Evolutionary conservation across 768 basidiomycete species (phyloP).

Genomic region (Dioszegia hungarica): DNA sequence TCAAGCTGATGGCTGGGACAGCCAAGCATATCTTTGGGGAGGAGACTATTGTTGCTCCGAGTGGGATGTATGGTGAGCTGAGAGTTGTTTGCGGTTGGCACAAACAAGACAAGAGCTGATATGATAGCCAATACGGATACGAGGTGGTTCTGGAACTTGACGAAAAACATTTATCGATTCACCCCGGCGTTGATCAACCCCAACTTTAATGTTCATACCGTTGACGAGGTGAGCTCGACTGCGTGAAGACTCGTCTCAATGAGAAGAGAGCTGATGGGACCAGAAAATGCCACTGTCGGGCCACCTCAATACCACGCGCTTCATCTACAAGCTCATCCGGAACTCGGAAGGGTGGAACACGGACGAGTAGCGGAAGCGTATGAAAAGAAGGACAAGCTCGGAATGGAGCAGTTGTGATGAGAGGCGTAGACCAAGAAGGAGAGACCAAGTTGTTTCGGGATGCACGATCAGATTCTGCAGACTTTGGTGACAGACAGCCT

Average conservation of each 20-base stretch:
- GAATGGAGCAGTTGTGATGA: too few species aligned
- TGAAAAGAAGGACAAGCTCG: too few species aligned
- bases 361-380: conserved; percentile 5
- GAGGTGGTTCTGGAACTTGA: conserved; percentile 43
- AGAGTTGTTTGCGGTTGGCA: neutral
- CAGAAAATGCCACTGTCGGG: conserved; percentile 42
- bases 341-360: conserved; percentile 53
- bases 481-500: too few species aligned
- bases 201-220: conserved; percentile 48
- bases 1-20: conserved; percentile 46
- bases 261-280: neutral
- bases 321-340: conserved; percentile 48
- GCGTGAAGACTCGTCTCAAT: too few species aligned
- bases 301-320: conserved; percentile 46
- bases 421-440: too few species aligned
- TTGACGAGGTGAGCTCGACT: conserved; percentile 46
- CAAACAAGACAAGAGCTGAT: neutral
- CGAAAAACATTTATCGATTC: conserved; percentile 49
- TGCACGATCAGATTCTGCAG: too few species aligned
- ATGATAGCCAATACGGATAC: conserved; percentile 49
- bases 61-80: conserved; percentile 44
- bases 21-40: conserved; percentile 45
- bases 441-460: too few species aligned
- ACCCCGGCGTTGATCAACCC: conserved; percentile 39
- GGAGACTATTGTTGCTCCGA: conserved; percentile 45